Base-by-base conservation (phyloP, 352 stramenopile genomes). In the Achlya hypogyna region DNA sequence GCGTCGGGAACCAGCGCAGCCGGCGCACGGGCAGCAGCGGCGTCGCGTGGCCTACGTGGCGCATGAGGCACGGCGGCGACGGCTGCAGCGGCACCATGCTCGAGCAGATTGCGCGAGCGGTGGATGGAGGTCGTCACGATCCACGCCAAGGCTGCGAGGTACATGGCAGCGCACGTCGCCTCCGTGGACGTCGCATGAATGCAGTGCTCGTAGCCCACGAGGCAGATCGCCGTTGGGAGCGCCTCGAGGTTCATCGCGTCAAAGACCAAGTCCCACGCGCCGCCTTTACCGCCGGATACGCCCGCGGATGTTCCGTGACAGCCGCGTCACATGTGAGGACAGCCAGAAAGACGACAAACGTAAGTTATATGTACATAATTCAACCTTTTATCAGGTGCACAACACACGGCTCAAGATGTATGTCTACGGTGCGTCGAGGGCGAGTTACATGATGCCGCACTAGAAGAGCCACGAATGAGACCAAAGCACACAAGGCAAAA, bases 1-100 rank as follows among this genome's bases (percentile, higher is more conserved):
- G 89, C 28, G 83, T 91, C 29, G 83, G 81, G 73, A 89, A 91
- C 83, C 83, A 91, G 32, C 81, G 82, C 77, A 91, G 88, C 60
- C 81, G 81, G 70, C 89, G 89, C 69, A 89, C 83, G 8, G 83
- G 83, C 40, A 89, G 70, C 68, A 91, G 53, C 35, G 88, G 79
- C 70, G 83, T 91, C n/a, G 81, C 83, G 60, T 91, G 83, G n/a
- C 83, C 83, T 64, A 53, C 38, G 2, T n/a, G 2, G n/a, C n/a
- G 6, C 2, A 10, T 3, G 14, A 45, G 1, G 45, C 14, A 53
- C 25, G 12, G 9, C n/a, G 25, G 12, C 9, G 47, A 53, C 12
- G n/a, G n/a, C 9, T 25, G 8, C n/a, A 54, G 38, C n/a, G 16
- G 16, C 25, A 64, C 56, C 56, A 20, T 64, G 56, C 29, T 64